phyloP scores from a whole-genome alignment of 1,284 basidiomycete species.

The Austroboletus niveus region DNA sequence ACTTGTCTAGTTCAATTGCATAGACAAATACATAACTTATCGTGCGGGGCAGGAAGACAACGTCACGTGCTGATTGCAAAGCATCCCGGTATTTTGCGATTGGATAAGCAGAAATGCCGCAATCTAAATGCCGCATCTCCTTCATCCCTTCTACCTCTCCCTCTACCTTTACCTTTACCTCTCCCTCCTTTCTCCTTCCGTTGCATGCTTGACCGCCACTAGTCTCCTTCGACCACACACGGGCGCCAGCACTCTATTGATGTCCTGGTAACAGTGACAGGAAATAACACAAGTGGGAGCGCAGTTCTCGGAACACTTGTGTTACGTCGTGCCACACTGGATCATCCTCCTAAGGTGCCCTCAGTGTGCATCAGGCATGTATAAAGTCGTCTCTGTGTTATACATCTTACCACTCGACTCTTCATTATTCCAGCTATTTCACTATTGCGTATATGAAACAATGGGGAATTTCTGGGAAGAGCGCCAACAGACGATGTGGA shows the following conservation, averaged over 20 bases:
- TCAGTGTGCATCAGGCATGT: background rate
- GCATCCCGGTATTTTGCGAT: slow-evolving; percentile 22
- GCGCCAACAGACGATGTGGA: too few species aligned
- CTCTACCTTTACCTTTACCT: too few species aligned
- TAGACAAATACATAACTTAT: too few species aligned
- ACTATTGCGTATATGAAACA: background rate
- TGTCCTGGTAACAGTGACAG: slow-evolving; percentile 5
- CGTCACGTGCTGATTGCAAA: too few species aligned
- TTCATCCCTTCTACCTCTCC: background rate
- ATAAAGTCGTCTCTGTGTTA: background rate
- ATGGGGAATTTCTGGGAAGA: too few species aligned
- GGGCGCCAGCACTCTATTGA: too few species aligned
- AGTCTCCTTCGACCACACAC: too few species aligned
- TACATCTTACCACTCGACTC: background rate
- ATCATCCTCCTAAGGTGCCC: background rate
- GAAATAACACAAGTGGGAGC: slow-evolving; percentile 41
- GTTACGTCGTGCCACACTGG: slow-evolving; percentile 13
- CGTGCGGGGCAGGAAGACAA: too few species aligned
- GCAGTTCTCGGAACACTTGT: slow-evolving; percentile 49
- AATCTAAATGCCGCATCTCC: background rate
- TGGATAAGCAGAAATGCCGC: slow-evolving; percentile 33
- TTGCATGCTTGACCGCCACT: too few species aligned
- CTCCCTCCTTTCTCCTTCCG: too few species aligned
- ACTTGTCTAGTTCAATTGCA: background rate
- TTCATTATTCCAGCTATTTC: too few species aligned